Evolutionary conservation across 495 filamentous ascomycete species (phyloP).

Genomic region (Hypoxylon trugodes): DNA sequence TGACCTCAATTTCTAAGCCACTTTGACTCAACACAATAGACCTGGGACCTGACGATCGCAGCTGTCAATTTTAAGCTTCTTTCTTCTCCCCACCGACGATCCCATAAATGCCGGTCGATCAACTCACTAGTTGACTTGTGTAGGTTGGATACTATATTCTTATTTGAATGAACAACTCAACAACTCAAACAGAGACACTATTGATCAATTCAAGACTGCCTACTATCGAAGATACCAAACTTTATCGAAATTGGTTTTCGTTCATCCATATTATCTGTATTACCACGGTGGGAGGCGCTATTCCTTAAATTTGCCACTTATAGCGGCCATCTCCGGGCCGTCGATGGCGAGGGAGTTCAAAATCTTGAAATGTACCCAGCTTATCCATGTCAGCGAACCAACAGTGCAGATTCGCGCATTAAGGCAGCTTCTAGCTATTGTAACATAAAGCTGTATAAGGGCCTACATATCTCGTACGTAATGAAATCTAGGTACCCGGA

Average conservation of each 20-base stretch:
- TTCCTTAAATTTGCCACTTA: conserved; percentile 29
- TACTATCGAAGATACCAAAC: neutral
- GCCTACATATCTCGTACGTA: conserved; percentile 14
- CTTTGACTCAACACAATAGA: neutral
- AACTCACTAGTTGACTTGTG: neutral
- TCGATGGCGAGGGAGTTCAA: neutral
- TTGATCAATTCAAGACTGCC: neutral
- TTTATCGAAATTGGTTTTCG: neutral
- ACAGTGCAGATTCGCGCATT: neutral
- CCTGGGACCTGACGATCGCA: conserved; percentile 29
- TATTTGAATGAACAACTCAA: neutral
- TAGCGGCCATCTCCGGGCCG: conserved; percentile 15
- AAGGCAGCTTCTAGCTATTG: conserved; percentile 2
- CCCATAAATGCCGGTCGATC: conserved; percentile 7
- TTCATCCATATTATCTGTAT: conserved; percentile 28
- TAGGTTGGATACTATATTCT: neutral
- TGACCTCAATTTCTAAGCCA: neutral
- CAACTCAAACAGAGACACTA: neutral
- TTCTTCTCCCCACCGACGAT: conserved; percentile 16
- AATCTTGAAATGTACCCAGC: neutral
- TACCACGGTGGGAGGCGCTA: neutral
- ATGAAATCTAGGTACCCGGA: conserved; percentile 10
- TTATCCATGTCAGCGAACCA: conserved; percentile 5
- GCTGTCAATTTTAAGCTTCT: conserved; percentile 33
- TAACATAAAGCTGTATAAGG: neutral